phyloP scores from a whole-genome alignment of 805 yeast genomes.

The Zygotorulaspora chibaensis region DNA sequence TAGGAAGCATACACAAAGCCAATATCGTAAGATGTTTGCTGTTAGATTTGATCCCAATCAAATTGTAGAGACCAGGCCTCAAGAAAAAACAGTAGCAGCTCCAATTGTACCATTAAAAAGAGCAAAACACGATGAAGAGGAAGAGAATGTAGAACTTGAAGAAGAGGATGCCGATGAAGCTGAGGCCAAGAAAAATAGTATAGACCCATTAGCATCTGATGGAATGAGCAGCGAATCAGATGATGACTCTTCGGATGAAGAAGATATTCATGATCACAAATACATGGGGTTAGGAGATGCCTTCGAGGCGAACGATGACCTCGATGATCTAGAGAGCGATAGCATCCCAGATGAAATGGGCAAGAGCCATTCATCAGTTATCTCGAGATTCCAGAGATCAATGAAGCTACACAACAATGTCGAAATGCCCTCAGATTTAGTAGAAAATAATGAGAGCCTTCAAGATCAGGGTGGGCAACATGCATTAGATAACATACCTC shows the following conservation, averaged over 20 bases:
- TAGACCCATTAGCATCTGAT: conserved; percentile 9
- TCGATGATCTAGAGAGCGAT: conserved; percentile 7
- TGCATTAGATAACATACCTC: conserved; percentile 74
- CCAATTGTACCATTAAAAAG: conserved; percentile 27
- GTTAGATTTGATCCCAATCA: conserved; percentile 55
- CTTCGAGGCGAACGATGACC: conserved; percentile 7
- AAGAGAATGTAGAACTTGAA: background rate
- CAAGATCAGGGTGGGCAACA: conserved; percentile 31
- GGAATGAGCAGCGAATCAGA: conserved; percentile 15
- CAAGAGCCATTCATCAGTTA: conserved; percentile 46
- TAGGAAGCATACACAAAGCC: background rate
- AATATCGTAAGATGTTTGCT: conserved; percentile 51
- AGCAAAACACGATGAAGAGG: conserved; percentile 17
- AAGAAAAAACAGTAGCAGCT: conserved; percentile 2
- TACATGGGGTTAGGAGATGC: conserved; percentile 18
- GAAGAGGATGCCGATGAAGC: conserved; percentile 11
- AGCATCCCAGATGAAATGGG: conserved; percentile 2
- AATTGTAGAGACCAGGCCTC: conserved; percentile 10
- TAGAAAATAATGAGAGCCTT: conserved; percentile 6
- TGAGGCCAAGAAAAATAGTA: conserved; percentile 11
- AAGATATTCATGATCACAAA: conserved; percentile 13
- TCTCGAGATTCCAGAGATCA: conserved; percentile 50
- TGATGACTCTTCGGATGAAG: conserved; percentile 5
- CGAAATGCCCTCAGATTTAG: conserved; percentile 15
- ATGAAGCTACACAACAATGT: conserved; percentile 33